Conservation (phyloP, 2,329 filamentous ascomycete genomes). For the Emydomyces testavorans region DNA sequence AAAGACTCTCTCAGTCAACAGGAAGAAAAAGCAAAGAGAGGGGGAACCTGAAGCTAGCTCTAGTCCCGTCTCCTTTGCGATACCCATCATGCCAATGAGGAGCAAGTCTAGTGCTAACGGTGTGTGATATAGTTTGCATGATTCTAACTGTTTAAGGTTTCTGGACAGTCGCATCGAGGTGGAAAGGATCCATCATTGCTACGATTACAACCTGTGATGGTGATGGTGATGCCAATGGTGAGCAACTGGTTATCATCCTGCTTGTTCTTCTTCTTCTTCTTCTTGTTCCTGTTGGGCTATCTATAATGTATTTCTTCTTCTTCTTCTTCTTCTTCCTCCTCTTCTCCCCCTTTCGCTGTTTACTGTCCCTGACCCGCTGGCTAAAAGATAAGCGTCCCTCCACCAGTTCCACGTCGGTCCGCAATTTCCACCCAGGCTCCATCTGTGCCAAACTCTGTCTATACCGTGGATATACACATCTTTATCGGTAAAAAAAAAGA, state of each 20-base stretch:
- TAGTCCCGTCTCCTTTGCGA: too few species aligned
- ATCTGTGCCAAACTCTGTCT: not conserved
- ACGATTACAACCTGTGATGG: not conserved
- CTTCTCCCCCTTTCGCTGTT: not conserved
- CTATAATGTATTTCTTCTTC: not conserved
- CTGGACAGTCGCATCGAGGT: constrained; percentile 11
- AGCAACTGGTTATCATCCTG: not conserved
- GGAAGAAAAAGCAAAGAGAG: not conserved
- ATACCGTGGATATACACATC: too few species aligned
- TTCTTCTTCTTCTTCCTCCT: not conserved
- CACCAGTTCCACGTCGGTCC: not conserved
- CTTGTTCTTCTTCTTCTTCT: too few species aligned
- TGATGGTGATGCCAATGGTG: not conserved
- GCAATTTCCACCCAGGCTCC: not conserved
- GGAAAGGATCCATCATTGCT: not conserved
- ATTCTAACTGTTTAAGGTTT: constrained; percentile 10
- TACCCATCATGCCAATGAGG: constrained; percentile 2
- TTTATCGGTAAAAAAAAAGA: too few species aligned
- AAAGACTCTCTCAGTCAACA: too few species aligned
- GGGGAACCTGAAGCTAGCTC: too few species aligned
- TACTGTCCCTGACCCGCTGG: not conserved
- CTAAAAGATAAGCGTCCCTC: not conserved
- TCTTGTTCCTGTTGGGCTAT: not conserved
- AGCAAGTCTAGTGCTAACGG: constrained; percentile 8
- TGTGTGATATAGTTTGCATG: constrained; percentile 11